These are phyloP conservation scores for Musa beccarii DNA, from an alignment of 176 grass and related monocot genomes.

Conservation along the genomic window DNA sequence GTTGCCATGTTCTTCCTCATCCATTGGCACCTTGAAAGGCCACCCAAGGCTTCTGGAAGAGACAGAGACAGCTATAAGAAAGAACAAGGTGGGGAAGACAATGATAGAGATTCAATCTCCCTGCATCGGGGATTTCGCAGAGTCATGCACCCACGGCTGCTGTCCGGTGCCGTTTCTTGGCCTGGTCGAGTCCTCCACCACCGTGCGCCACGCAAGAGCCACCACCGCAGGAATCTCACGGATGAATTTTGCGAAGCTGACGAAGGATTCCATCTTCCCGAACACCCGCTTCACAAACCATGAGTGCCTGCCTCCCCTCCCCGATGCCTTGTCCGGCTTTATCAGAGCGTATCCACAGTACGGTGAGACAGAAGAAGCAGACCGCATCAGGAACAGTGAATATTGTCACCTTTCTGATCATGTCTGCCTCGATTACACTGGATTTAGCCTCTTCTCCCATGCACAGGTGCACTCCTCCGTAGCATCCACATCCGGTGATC, in stretches of 20 bases:
- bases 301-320: constrained; percentile 52
- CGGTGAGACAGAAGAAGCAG: constrained; percentile 33
- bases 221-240: constrained; percentile 50
- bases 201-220: neutral
- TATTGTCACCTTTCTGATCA: constrained; percentile 63
- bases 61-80: constrained; percentile 2
- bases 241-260: constrained; percentile 48
- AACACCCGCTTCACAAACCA: constrained; percentile 74
- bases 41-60: neutral
- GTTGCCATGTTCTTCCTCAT: neutral
- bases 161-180: neutral
- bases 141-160: neutral
- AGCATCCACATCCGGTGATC: constrained; percentile 32
- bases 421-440: constrained; percentile 80
- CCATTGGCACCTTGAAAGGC: neutral
- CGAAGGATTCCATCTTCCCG: constrained; percentile 45
- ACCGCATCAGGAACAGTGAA: constrained; percentile 41
- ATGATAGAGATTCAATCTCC: neutral
- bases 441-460: constrained; percentile 91
- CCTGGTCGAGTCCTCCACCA: neutral
- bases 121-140: neutral
- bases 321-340: constrained; percentile 55
- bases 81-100: neutral
- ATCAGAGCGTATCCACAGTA: constrained; percentile 63
- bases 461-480: constrained; percentile 60